These are phyloP conservation scores for Dictyostelium brefeldianum DNA, from an alignment of 78 protist species.

Conservation along the genomic window DNA sequence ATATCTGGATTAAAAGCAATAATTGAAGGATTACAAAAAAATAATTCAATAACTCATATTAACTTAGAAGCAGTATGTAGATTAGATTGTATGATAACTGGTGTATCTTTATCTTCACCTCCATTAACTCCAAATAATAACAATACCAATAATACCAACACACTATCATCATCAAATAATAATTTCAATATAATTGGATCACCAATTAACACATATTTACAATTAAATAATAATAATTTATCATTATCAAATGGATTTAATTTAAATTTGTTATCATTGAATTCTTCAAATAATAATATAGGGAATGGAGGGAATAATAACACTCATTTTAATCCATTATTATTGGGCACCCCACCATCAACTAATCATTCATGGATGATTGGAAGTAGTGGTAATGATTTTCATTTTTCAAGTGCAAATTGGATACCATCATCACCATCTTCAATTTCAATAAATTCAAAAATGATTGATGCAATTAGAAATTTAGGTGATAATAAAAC, in stretches of 20 bases:
- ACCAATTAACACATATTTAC: background rate
- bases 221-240: slow-evolving; percentile 19
- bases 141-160: background rate
- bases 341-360: slow-evolving; percentile 19
- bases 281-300: background rate
- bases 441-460: slow-evolving; percentile 57
- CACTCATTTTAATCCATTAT: background rate
- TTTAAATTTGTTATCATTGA: slow-evolving; percentile 3
- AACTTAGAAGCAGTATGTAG: slow-evolving; percentile 63
- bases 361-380: background rate
- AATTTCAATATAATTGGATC: background rate
- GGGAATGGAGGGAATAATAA: background rate
- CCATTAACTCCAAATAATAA: slow-evolving; percentile 38
- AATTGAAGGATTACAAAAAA: slow-evolving; percentile 30
- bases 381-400: slow-evolving; percentile 4
- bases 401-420: background rate
- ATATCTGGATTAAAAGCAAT: slow-evolving; percentile 44
- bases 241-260: slow-evolving; percentile 4
- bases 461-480: slow-evolving; percentile 31
- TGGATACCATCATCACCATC: slow-evolving; percentile 68
- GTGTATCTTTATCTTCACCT: slow-evolving; percentile 26
- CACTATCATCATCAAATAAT: background rate
- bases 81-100: slow-evolving; percentile 47
- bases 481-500: slow-evolving; percentile 1
- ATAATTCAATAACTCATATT: slow-evolving; percentile 9